Evolutionary conservation across 2,329 filamentous ascomycete species (phyloP).

Genomic region (Penicillium sclerotigenum): DNA sequence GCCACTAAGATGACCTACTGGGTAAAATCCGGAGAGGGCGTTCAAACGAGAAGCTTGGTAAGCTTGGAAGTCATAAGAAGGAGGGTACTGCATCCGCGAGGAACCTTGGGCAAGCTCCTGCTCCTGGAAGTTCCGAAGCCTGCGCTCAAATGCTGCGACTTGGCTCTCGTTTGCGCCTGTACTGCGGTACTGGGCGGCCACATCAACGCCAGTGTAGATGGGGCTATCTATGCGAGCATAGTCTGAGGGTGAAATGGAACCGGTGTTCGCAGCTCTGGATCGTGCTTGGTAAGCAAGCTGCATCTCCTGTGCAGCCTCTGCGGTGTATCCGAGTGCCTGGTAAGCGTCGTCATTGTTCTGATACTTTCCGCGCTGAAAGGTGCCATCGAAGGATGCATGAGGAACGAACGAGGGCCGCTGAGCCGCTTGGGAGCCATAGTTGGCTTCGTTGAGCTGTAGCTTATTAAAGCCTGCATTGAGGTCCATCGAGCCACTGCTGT

Average conservation of each 20-base stretch:
- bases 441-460: slow-evolving; percentile 35
- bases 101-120: slow-evolving; percentile 33
- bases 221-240: slow-evolving; percentile 46
- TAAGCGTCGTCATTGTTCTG: slow-evolving; percentile 32
- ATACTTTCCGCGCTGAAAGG: slow-evolving; percentile 45
- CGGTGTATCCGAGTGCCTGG: slow-evolving; percentile 26
- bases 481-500: slow-evolving; percentile 29
- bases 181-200: slow-evolving; percentile 46
- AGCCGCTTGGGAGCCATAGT: slow-evolving; percentile 32
- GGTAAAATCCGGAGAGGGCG: slow-evolving; percentile 38
- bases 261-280: slow-evolving; percentile 45
- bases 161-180: slow-evolving; percentile 44
- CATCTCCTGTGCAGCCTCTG: slow-evolving; percentile 31
- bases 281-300: slow-evolving; percentile 38
- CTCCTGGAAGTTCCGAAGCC: slow-evolving; percentile 48
- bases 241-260: slow-evolving; percentile 47
- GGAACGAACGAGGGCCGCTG: slow-evolving; percentile 32
- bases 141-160: slow-evolving; percentile 48
- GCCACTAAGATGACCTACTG: slow-evolving; percentile 30
- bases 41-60: slow-evolving; percentile 35
- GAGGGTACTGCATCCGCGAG: slow-evolving; percentile 31
- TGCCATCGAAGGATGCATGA: slow-evolving; percentile 46
- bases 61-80: slow-evolving; percentile 34
- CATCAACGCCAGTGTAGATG: slow-evolving; percentile 48
- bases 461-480: slow-evolving; percentile 33